These are phyloP conservation scores for Aspergillus melleus DNA, from an alignment of 2,329 filamentous ascomycete species.

Conservation along the genomic window DNA sequence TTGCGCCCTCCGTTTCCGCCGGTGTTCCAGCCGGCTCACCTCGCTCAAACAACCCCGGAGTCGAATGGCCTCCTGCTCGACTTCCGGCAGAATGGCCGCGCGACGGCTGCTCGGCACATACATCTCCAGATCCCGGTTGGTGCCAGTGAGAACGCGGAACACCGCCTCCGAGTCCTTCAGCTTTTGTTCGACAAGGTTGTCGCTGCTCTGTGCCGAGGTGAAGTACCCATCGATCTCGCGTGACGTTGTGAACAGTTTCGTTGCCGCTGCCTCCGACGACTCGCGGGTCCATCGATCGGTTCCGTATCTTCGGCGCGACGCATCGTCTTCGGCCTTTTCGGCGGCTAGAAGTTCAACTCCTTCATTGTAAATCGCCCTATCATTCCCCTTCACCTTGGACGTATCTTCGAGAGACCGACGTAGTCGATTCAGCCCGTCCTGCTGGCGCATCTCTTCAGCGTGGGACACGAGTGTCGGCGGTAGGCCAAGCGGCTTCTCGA, in stretches of 20 bases:
- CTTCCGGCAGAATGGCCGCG: constrained; percentile 73
- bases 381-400: constrained; percentile 80
- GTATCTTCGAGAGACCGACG: constrained; percentile 83
- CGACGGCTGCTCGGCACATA: constrained; percentile 85
- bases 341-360: constrained; percentile 74
- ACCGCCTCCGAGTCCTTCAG: constrained; percentile 73
- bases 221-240: constrained; percentile 86
- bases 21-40: constrained; percentile 76
- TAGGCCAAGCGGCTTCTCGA: constrained; percentile 90
- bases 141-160: constrained; percentile 73
- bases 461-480: constrained; percentile 84
- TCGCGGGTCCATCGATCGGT: constrained; percentile 80
- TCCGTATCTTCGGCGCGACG: constrained; percentile 73
- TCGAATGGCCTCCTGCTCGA: constrained; percentile 76
- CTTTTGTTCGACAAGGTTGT: constrained; percentile 73
- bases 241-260: constrained; percentile 72
- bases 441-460: constrained; percentile 89
- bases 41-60: constrained; percentile 83
- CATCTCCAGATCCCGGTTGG: constrained; percentile 78
- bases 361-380: constrained; percentile 77
- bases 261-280: constrained; percentile 67
- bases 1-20: constrained; percentile 77
- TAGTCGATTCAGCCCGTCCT: constrained; percentile 77
- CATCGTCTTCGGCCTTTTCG: constrained; percentile 81
- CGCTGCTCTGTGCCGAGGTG: constrained; percentile 66